Evolutionary conservation across 495 filamentous ascomycete genomes (phyloP).

Genomic region (Hypoxylon fragiforme): DNA sequence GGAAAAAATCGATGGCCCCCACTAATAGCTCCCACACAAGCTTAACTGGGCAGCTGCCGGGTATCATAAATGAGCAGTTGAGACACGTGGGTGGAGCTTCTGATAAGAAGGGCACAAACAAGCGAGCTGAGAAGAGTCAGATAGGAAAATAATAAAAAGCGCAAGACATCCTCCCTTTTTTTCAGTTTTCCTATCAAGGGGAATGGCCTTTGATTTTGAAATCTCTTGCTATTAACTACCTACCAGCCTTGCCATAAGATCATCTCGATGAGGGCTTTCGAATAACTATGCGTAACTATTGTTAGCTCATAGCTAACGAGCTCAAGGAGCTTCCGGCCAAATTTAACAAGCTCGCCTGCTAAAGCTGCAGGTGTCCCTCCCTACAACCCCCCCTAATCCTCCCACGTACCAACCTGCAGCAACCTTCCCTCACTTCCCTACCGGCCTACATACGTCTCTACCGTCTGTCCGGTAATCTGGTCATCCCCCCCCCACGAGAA

Average conservation of each 20-base stretch:
- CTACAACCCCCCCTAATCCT: too few species aligned
- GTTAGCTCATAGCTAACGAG: neutral
- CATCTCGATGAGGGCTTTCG: neutral
- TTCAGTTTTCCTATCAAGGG: neutral
- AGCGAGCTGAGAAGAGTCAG: conserved; percentile 15
- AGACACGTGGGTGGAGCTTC: conserved; percentile 31
- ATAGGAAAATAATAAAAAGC: conserved; percentile 32
- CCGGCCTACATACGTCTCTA: neutral
- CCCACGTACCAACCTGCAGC: too few species aligned
- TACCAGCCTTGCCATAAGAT: too few species aligned
- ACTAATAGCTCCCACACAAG: conserved; percentile 24
- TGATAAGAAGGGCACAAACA: neutral
- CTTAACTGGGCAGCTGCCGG: too few species aligned
- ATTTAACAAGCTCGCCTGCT: too few species aligned
- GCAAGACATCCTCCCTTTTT: conserved; percentile 21
- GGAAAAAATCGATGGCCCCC: conserved; percentile 14
- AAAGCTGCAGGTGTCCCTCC: too few species aligned
- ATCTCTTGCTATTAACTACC: too few species aligned
- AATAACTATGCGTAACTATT: neutral
- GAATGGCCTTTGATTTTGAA: too few species aligned
- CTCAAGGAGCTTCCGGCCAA: neutral
- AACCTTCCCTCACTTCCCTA: conserved; percentile 1
- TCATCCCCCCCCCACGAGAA: neutral
- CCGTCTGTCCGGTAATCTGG: neutral
- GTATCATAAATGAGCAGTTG: conserved; percentile 13